Evolutionary conservation across 1,284 basidiomycete species (phyloP).

Genomic region (Volvariella volvacea): DNA sequence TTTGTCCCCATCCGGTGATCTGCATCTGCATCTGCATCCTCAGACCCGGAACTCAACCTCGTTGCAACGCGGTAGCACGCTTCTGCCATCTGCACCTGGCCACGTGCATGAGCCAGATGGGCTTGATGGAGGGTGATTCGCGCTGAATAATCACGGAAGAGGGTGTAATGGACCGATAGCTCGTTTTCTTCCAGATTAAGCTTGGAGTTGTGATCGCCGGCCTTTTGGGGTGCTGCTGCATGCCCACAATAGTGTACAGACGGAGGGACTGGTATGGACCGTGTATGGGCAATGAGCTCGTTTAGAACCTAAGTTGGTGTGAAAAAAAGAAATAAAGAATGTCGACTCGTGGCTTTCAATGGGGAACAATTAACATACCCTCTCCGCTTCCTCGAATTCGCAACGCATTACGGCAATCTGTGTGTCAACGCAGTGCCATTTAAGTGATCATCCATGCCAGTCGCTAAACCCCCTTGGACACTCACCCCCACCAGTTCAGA

Average conservation of each 20-base stretch:
- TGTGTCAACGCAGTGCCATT: too few species aligned
- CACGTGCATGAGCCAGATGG: conserved; percentile 60
- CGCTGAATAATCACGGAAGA: conserved; percentile 52
- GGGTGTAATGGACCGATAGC: conserved; percentile 16
- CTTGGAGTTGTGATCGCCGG: too few species aligned
- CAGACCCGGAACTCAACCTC: conserved; percentile 22
- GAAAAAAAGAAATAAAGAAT: background rate
- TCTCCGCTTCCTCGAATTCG: conserved; percentile 57
- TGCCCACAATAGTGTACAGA: too few species aligned
- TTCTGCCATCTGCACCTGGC: conserved; percentile 37
- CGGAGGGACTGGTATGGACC: conserved; percentile 25
- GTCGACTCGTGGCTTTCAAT: too few species aligned
- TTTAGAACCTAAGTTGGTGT: conserved; percentile 37
- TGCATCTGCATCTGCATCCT: conserved; percentile 7
- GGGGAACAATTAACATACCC: conserved; percentile 16
- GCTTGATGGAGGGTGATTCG: conserved; percentile 63
- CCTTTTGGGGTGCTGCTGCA: too few species aligned
- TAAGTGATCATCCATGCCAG: too few species aligned
- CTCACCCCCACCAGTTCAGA: conserved; percentile 59
- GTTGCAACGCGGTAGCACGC: conserved; percentile 59
- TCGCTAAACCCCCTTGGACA: too few species aligned
- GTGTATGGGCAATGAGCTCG: conserved; percentile 52
- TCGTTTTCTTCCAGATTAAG: too few species aligned
- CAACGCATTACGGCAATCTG: conserved; percentile 59
- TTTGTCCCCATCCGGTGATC: conserved; percentile 16